Base-by-base conservation (phyloP, 805 yeast genomes). In the Helenozyma baotianmanensis region DNA sequence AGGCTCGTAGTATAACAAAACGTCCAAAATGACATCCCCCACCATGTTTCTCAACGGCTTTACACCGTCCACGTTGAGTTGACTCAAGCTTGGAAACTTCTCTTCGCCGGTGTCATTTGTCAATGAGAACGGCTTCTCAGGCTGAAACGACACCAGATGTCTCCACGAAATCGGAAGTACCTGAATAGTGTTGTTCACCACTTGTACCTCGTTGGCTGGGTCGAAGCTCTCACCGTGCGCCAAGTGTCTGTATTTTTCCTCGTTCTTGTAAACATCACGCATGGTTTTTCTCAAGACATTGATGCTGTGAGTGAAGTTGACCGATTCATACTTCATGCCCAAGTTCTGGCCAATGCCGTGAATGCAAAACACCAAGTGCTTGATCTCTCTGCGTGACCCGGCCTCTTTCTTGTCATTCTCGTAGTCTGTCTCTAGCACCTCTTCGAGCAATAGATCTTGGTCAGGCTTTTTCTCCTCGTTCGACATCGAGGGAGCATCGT, bases 261-360 rank as follows among this genome's bases (percentile, higher is more conserved):
- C 67, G 14, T 71, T 32, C 31, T 31, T 27, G 32, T 68, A 73
- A 4, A 78, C 64, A 4, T 58, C 55, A 42, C 72, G 78, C 64
- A 83, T 64, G 29, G 78, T 72, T 32, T 68, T 62, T 38, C 88
- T 60, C 41, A 89, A 56, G 21, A 72, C 68, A 47, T 82, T 84
- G 21, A 87, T 75, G 23, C 88, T 88, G 52, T 88, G 95, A 7
- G 87, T 79, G 62, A 90, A 92, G 56, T 86, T 86, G 16, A 90
- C 81, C 32, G 82, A 78, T 46, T 88, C 89, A 50, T 82, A 78
- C 48, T 76, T 76, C 28, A 78, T 68, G 2, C 96, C 94, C 32
- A 92, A 62, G 12, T 80, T 75, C 58, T 90, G 98, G 2, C 97
- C 98, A 39, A 90, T 85, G 0, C 98, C 98, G 61, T 90, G 98